A percentile compares a stretch with the other conserved stretches of the same genome.
phyloP scores from a whole-genome alignment of 2,329 filamentous ascomycete species.

The Aspergillus sp. region DNA sequence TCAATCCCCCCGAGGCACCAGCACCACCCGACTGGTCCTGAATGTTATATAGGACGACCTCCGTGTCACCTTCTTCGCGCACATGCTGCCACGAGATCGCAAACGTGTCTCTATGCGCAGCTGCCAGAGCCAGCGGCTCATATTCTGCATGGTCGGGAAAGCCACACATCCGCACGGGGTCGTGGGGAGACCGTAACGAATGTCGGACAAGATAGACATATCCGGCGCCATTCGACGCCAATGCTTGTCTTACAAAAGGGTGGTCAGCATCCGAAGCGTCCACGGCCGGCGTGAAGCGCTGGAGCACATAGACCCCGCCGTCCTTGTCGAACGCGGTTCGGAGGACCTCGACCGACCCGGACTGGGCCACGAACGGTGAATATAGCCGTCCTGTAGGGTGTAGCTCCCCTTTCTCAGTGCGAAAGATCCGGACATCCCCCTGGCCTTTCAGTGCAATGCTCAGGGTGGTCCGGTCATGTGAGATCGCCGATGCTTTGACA shows the following conservation, averaged over 20 bases:
- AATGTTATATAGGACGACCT: conserved; percentile 31
- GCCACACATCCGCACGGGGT: conserved; percentile 22
- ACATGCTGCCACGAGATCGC: conserved; percentile 39
- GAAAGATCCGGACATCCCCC: conserved; percentile 28
- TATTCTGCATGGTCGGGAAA: conserved; percentile 30
- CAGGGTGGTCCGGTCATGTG: conserved; percentile 8
- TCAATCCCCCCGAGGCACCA: conserved; percentile 5
- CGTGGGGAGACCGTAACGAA: conserved; percentile 13
- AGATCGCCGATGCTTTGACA: conserved; percentile 32
- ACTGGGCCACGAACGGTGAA: conserved; percentile 19
- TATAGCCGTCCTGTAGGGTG: conserved; percentile 16
- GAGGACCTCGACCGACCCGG: conserved; percentile 32
- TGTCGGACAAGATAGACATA: conserved; percentile 30
- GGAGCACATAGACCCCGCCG: conserved; percentile 30
- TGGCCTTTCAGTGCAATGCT: conserved; percentile 31
- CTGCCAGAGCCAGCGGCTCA: conserved; percentile 30
- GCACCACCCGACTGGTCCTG: conserved; percentile 8
- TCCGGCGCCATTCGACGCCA: conserved; percentile 19
- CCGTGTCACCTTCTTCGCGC: conserved; percentile 17
- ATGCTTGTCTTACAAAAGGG: conserved; percentile 34
- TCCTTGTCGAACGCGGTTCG: conserved; percentile 26
- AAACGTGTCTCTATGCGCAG: conserved; percentile 24
- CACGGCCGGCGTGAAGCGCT: conserved; percentile 28
- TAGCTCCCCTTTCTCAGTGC: conserved; percentile 17
- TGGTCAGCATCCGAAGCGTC: conserved; percentile 21